Base-by-base conservation (phyloP, 2,329 filamentous ascomycete genomes). In the Penicillium griseofulvum region DNA sequence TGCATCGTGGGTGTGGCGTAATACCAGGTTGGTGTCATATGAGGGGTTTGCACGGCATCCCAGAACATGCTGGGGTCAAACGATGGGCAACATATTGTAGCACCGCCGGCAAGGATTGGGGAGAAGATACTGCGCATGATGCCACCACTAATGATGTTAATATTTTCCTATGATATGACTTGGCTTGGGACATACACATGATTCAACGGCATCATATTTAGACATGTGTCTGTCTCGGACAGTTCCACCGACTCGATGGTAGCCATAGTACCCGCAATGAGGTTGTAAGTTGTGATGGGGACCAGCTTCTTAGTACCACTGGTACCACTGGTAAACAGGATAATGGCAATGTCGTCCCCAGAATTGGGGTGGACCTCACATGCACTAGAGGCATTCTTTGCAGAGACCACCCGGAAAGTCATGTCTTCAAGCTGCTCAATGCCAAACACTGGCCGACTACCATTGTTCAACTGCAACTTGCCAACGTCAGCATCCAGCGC, bases 191-290 rank as follows among this genome's bases (percentile, higher is more conserved):
- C 78, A 71, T 72, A 80, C 77, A 82, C 72, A 66, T 84, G 81
- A 65, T 83, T 81, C 6, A 85, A 68, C 0, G 82, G 81, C 81
- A 84, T 84, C 78, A 83, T 83, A 62, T 84, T 84, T 24, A 83
- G 65, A 63, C 81, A 84, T 0, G 77, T 73, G 60, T 83, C 81
- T 1, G 68, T 64, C 2, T 71, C 62, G 1, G 68, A 75, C 17
- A 84, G 63, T 2, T 77, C 78, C 79, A 81, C 83, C 0, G 80
- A 82, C 17, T 81, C 76, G 28, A 82, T 78, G 5, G 83, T 80
- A 54, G 80, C 80, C 2, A 76, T 73, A 4, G 82, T 77, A 2
- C 82, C 81, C 8, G 75, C 71, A 9, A 83, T 68, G 48, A 84
- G 76, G 3, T 80, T 78, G 55, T 81, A 77, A 0, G 77, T 70